Percentiles rank a stretch among this genome's conserved stretches.
These are phyloP conservation scores for Cerrena zonata DNA, from an alignment of 1,284 basidiomycete genomes.

Conservation along the genomic window DNA sequence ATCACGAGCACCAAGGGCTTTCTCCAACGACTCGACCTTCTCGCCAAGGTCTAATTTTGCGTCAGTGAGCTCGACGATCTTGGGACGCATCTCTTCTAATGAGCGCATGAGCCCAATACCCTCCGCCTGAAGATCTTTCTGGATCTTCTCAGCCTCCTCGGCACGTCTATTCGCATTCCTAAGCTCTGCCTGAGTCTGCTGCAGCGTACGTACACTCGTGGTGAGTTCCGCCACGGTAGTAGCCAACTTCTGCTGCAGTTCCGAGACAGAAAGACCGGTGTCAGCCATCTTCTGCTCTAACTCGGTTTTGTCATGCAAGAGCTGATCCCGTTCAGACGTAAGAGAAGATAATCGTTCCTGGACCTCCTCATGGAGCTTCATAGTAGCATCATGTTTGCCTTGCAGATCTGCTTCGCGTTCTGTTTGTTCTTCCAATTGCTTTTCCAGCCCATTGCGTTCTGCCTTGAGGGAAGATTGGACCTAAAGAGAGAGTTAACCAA, in stretches of 20 bases:
- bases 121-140: slow-evolving; percentile 66
- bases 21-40: slow-evolving; percentile 50
- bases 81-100: slow-evolving; percentile 79
- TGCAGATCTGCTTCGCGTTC: slow-evolving; percentile 40
- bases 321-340: slow-evolving; percentile 40
- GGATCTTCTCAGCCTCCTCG: slow-evolving; percentile 66
- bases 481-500: slow-evolving; percentile 31
- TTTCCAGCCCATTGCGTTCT: slow-evolving; percentile 53
- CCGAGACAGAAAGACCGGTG: slow-evolving; percentile 39
- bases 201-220: slow-evolving; percentile 49
- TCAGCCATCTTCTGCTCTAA: slow-evolving; percentile 44
- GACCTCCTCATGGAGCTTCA: slow-evolving; percentile 35
- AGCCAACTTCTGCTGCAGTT: slow-evolving; percentile 55
- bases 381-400: slow-evolving; percentile 40
- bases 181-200: slow-evolving; percentile 56
- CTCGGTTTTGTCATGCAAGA: slow-evolving; percentile 43
- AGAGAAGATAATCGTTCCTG: slow-evolving; percentile 40
- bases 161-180: slow-evolving; percentile 56
- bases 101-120: slow-evolving; percentile 67
- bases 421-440: slow-evolving; percentile 32
- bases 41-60: slow-evolving; percentile 64
- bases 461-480: slow-evolving; percentile 48
- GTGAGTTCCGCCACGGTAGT: slow-evolving; percentile 49
- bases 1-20: slow-evolving; percentile 50
- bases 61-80: slow-evolving; percentile 72